Conservation (phyloP, 148 eudicot genomes). For the Cornus controversa region DNA sequence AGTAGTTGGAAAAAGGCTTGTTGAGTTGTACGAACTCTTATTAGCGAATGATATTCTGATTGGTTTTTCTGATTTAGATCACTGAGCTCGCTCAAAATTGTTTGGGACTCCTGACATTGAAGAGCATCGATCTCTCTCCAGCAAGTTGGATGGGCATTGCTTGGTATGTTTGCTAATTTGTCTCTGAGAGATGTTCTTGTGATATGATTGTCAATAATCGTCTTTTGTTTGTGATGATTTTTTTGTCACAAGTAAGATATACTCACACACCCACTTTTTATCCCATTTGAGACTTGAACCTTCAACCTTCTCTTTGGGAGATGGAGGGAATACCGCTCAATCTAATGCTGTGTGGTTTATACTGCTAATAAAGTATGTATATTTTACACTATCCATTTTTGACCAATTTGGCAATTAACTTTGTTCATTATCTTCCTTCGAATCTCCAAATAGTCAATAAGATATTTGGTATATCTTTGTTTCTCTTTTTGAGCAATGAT, state of each 20-base stretch:
- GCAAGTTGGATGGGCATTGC: constrained; percentile 44
- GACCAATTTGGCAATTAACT: no score
- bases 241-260: no score
- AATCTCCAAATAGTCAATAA: no score
- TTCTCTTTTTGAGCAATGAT: neutral
- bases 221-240: no score
- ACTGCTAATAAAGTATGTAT: no score
- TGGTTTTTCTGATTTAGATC: constrained; percentile 14
- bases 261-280: neutral
- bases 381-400: neutral
- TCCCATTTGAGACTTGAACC: neutral
- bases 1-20: neutral
- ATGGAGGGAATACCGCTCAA: no score
- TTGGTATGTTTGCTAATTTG: constrained; percentile 18
- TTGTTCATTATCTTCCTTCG: no score
- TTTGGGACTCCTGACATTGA: constrained; percentile 22
- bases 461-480: neutral
- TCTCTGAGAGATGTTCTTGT: neutral
- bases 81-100: constrained; percentile 10
- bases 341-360: no score
- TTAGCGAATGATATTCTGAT: neutral
- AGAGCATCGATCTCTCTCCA: constrained; percentile 34
- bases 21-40: neutral
- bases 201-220: neutral
- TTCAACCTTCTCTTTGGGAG: no score